phyloP scores from a whole-genome alignment of 78 protist genomes.

The Monosiga brevicollis region DNA sequence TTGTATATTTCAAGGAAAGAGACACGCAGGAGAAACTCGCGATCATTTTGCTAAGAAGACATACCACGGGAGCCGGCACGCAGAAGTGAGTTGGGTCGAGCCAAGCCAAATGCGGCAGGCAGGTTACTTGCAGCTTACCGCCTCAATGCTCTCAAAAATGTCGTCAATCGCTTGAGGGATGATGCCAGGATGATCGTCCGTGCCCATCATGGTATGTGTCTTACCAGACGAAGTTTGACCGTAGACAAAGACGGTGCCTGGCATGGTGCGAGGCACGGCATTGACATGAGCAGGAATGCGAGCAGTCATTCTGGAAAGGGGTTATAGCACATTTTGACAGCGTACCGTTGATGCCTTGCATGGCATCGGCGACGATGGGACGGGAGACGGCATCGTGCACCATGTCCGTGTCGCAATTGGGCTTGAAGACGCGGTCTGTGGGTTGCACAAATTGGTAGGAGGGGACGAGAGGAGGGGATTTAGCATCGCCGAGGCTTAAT shows the following conservation, averaged over 20 bases:
- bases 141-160: conserved; percentile 27
- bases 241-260: conserved; percentile 13
- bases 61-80: neutral
- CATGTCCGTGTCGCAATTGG: neutral
- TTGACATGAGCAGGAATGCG: too few species aligned
- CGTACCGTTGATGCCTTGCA: conserved; percentile 9
- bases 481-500: too few species aligned
- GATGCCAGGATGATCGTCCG: conserved; percentile 31
- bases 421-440: neutral
- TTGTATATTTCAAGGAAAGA: conserved; percentile 73
- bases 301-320: neutral
- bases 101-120: neutral
- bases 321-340: neutral
- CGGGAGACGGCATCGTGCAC: conserved; percentile 6
- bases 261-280: too few species aligned
- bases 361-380: conserved; percentile 12
- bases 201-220: conserved; percentile 60
- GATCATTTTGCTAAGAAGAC: neutral
- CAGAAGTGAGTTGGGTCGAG: neutral
- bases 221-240: conserved; percentile 54
- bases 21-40: conserved; percentile 49
- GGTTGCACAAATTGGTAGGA: too few species aligned
- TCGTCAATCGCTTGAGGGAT: conserved; percentile 37
- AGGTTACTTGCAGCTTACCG: neutral
- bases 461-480: too few species aligned